Evolutionary conservation across 495 filamentous ascomycete genomes (phyloP).

Genomic region (Penicillium herquei): DNA sequence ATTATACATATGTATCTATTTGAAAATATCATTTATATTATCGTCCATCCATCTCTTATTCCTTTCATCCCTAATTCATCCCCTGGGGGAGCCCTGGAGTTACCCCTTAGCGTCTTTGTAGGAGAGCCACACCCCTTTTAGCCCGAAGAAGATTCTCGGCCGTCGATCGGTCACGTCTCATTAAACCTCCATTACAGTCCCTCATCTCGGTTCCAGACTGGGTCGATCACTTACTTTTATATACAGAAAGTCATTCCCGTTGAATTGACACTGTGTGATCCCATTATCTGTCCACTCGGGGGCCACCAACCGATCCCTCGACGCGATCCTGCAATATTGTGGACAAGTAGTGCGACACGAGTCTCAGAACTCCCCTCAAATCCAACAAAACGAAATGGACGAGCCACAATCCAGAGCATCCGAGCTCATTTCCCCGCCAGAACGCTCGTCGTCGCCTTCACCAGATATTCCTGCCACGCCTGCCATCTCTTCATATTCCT

Average conservation of each 20-base stretch:
- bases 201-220: conserved; percentile 3
- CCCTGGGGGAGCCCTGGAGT: not conserved
- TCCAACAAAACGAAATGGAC: conserved; percentile 28
- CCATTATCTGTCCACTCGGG: no score
- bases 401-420: conserved; percentile 28
- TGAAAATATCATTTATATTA: no score
- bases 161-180: conserved; percentile 28
- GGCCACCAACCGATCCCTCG: conserved; percentile 1
- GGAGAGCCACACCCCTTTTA: conserved; percentile 21
- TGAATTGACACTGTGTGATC: no score
- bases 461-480: conserved; percentile 58
- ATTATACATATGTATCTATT: no score
- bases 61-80: not conserved
- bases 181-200: conserved; percentile 21
- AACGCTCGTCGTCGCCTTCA: conserved; percentile 57
- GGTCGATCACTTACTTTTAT: no score
- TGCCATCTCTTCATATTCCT: conserved; percentile 61
- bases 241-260: no score
- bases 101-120: not conserved
- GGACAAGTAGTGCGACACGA: conserved; percentile 15
- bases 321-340: conserved; percentile 1
- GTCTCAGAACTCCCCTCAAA: conserved; percentile 12
- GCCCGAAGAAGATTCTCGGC: conserved; percentile 29
- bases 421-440: conserved; percentile 24
- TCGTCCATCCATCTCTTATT: not conserved